phyloP scores from a whole-genome alignment of 345 rosid genomes.

The Citrus trifoliata region DNA sequence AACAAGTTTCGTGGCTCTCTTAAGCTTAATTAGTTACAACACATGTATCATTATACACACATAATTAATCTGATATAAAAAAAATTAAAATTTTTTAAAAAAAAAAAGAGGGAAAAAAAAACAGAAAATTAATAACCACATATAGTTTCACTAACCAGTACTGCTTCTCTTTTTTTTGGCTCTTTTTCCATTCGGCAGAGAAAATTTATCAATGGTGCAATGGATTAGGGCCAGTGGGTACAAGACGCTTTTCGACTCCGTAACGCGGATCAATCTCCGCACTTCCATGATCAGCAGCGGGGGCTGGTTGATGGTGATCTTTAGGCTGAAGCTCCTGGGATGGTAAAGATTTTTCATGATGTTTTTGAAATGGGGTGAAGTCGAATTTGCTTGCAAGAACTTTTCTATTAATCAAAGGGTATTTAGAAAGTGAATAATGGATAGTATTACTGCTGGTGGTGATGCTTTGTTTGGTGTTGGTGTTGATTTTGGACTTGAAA shows the following conservation, averaged over 20 bases:
- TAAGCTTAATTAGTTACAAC: neutral
- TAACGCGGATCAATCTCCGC: conserved; percentile 75
- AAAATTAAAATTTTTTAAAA: too few species aligned
- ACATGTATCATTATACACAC: neutral
- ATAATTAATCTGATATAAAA: neutral
- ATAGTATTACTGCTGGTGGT: neutral
- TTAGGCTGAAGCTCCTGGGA: neutral
- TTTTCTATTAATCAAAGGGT: conserved; percentile 37
- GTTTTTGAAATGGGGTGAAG: conserved; percentile 55
- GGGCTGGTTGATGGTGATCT: neutral
- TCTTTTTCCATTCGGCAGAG: conserved; percentile 6
- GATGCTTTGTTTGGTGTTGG: conserved; percentile 9
- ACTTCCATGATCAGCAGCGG: conserved; percentile 12
- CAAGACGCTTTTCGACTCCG: conserved; percentile 81
- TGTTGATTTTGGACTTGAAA: conserved; percentile 26
- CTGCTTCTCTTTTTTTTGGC: neutral
- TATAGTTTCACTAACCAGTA: conserved; percentile 11
- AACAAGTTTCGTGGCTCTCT: too few species aligned
- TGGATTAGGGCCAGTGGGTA: conserved; percentile 91
- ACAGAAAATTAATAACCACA: neutral
- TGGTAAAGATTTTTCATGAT: conserved; percentile 14
- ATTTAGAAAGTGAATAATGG: conserved; percentile 9
- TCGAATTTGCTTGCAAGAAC: conserved; percentile 47
- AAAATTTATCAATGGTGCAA: conserved; percentile 66
- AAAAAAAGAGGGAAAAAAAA: neutral